Evolutionary conservation across 1,284 basidiomycete genomes (phyloP).

Genomic region (Ustilago loliicola): DNA sequence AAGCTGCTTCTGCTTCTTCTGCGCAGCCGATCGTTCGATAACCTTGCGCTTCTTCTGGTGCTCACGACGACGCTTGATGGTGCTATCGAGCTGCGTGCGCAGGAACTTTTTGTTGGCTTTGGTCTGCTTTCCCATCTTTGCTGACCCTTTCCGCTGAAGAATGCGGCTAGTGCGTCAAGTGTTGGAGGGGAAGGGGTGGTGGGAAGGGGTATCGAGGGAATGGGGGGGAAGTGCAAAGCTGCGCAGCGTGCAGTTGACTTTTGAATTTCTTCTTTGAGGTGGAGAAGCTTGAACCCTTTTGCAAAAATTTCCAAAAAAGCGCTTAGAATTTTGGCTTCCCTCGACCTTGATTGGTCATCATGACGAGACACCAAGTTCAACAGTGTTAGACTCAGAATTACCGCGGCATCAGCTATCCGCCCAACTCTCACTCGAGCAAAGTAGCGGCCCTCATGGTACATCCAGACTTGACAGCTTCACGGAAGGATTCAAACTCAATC

Average conservation of each 20-base stretch:
- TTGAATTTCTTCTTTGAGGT: slow-evolving; percentile 8
- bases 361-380: not conserved
- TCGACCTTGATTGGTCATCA: slow-evolving; percentile 16
- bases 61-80: slow-evolving; percentile 63
- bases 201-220: not conserved
- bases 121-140: slow-evolving; percentile 63
- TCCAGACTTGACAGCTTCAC: not conserved
- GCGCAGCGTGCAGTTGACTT: not conserved
- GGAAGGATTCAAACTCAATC: not conserved
- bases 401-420: too few species aligned
- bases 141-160: not conserved
- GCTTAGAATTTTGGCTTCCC: slow-evolving; percentile 16
- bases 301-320: slow-evolving; percentile 25
- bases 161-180: not conserved
- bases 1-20: slow-evolving; percentile 49
- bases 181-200: not conserved
- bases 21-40: slow-evolving; percentile 50
- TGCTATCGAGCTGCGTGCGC: slow-evolving; percentile 59
- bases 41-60: slow-evolving; percentile 63
- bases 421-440: not conserved
- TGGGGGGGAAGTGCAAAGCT: not conserved
- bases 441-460: not conserved
- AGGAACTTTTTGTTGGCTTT: slow-evolving; percentile 69
- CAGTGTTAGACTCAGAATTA: not conserved
- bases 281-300: slow-evolving; percentile 7